Evolutionary conservation across 2,329 filamentous ascomycete genomes (phyloP).

Genomic region (Claviceps paspali): DNA sequence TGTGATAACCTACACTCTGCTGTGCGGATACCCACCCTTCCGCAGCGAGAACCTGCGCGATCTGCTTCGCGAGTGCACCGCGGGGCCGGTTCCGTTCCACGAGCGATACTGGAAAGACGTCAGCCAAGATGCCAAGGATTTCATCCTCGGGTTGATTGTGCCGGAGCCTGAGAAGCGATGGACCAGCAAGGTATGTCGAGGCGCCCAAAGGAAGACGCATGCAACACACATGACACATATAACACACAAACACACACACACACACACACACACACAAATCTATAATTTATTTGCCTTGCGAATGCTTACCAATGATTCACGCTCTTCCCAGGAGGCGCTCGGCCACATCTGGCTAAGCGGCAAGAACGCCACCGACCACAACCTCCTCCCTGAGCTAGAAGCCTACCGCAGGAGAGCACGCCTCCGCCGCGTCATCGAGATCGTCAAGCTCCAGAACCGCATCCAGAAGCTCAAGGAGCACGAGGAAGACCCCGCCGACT

Average conservation of each 20-base stretch:
- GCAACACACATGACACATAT: no score
- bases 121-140: conserved; percentile 86
- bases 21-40: conserved; percentile 97
- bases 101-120: conserved; percentile 98
- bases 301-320: neutral
- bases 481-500: conserved; percentile 67
- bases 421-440: conserved; percentile 83
- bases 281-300: neutral
- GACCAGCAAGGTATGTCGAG: conserved; percentile 51
- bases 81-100: conserved; percentile 78
- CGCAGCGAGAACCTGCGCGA: conserved; percentile 86
- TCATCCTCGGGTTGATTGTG: conserved; percentile 70
- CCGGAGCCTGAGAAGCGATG: conserved; percentile 62
- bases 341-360: conserved; percentile 81
- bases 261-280: no score
- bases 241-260: no score
- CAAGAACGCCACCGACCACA: conserved; percentile 83
- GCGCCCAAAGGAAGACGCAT: no score
- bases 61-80: conserved; percentile 85
- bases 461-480: conserved; percentile 91
- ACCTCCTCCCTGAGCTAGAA: conserved; percentile 85
- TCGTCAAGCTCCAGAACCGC: conserved; percentile 89
- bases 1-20: conserved; percentile 94
- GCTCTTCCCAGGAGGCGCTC: conserved; percentile 47
- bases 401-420: conserved; percentile 85